A percentile compares a stretch with the other conserved stretches of the same genome.
These are phyloP conservation scores for Candida qinlingensis DNA, from an alignment of 805 yeast species.

Conservation along the genomic window DNA sequence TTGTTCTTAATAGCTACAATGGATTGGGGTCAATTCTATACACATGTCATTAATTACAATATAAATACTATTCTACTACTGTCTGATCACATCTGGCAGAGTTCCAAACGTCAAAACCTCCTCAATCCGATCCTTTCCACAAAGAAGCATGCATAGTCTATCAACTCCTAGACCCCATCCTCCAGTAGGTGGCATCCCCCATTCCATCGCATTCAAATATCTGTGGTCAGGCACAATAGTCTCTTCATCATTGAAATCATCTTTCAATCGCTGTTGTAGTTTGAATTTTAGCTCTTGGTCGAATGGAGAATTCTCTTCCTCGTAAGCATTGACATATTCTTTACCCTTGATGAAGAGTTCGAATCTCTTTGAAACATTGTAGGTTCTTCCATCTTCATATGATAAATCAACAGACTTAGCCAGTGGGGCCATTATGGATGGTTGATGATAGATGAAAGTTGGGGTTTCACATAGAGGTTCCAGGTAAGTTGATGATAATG, in stretches of 20 bases:
- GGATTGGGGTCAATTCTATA: background rate
- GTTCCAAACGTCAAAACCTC: slow-evolving; percentile 73
- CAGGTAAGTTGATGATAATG: slow-evolving; percentile 51
- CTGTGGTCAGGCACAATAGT: slow-evolving; percentile 63
- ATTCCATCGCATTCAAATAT: slow-evolving; percentile 75
- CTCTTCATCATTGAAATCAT: slow-evolving; percentile 51
- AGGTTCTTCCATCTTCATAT: slow-evolving; percentile 28
- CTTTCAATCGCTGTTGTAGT: slow-evolving; percentile 47
- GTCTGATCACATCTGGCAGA: slow-evolving; percentile 61
- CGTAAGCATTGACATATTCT: slow-evolving; percentile 90
- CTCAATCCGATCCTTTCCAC: slow-evolving; percentile 62
- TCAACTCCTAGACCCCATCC: slow-evolving; percentile 98
- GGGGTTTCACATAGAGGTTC: slow-evolving; percentile 67
- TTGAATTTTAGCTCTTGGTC: slow-evolving; percentile 61
- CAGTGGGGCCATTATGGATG: slow-evolving; percentile 79
- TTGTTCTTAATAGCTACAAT: background rate
- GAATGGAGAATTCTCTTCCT: slow-evolving; percentile 89
- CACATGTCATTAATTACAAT: background rate
- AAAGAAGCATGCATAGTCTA: slow-evolving; percentile 73
- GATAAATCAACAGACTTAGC: slow-evolving; percentile 54
- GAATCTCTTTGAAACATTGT: slow-evolving; percentile 60
- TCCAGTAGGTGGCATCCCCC: slow-evolving; percentile 96
- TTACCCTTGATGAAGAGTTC: slow-evolving; percentile 77
- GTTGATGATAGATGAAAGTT: slow-evolving; percentile 75
- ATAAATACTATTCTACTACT: slow-evolving; percentile 27